A percentile compares a stretch with the other conserved stretches of the same genome.
Conservation (phyloP, 305 asterid species). For the Striga hermonthica region DNA sequence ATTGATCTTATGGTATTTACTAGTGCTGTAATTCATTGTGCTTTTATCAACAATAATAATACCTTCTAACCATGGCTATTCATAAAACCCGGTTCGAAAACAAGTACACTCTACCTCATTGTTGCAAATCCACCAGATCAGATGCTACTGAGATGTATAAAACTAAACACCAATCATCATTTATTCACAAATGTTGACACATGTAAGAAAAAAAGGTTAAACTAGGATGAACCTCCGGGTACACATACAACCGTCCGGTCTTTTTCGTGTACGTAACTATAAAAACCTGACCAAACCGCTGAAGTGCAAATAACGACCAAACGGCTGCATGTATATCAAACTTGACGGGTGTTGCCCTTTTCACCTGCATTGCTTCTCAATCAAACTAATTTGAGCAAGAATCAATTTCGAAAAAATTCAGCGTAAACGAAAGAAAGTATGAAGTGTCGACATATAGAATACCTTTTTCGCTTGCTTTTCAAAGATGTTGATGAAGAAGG, state of each 20-base stretch:
- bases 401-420: conserved; percentile 5
- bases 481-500: conserved; percentile 37
- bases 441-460: conserved; percentile 4
- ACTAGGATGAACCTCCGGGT: conserved; percentile 7
- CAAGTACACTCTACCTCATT: too few species aligned
- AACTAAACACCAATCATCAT: neutral
- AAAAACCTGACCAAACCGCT: neutral
- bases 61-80: too few species aligned
- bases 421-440: neutral
- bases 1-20: too few species aligned
- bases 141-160: too few species aligned
- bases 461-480: conserved; percentile 35
- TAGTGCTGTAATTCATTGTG: too few species aligned
- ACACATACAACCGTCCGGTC: too few species aligned
- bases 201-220: neutral
- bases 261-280: too few species aligned
- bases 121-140: too few species aligned
- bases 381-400: conserved; percentile 23
- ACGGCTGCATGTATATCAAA: neutral
- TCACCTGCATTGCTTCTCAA: conserved; percentile 32
- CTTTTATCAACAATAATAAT: too few species aligned
- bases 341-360: conserved; percentile 24
- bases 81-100: too few species aligned
- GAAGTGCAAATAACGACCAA: neutral
- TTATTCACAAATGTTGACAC: conserved; percentile 29